Evolutionary conservation across 441 rosid species (phyloP).

Genomic region (Gossypium gossypioides): DNA sequence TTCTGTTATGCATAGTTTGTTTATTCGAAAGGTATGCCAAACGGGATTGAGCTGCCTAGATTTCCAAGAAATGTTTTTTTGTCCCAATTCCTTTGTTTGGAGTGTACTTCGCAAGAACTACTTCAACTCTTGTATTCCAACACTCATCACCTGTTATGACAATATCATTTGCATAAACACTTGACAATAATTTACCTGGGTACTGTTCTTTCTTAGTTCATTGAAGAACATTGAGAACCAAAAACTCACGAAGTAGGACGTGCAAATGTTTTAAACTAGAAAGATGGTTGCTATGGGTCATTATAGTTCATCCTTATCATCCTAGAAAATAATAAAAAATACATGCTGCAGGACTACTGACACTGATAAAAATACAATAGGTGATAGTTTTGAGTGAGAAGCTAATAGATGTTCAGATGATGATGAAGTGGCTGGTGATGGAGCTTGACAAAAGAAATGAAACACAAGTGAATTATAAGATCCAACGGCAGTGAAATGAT

Average conservation of each 20-base stretch:
- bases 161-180: neutral
- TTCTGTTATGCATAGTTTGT: neutral
- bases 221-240: neutral
- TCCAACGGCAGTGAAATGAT: neutral
- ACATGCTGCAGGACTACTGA: neutral
- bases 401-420: neutral
- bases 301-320: neutral
- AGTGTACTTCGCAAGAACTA: neutral
- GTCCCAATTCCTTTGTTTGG: neutral
- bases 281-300: neutral
- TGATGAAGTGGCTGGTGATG: neutral
- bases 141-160: neutral
- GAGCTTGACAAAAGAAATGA: neutral
- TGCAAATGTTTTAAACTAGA: neutral
- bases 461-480: neutral
- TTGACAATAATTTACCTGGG: neutral
- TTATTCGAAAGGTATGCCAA: neutral
- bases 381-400: neutral
- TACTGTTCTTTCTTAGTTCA: neutral
- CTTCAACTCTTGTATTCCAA: neutral
- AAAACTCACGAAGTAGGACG: neutral
- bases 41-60: neutral
- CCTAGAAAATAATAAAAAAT: neutral
- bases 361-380: neutral
- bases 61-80: neutral